Conservation (phyloP, 2,329 filamentous ascomycete species). For the Fusarium napiforme region DNA sequence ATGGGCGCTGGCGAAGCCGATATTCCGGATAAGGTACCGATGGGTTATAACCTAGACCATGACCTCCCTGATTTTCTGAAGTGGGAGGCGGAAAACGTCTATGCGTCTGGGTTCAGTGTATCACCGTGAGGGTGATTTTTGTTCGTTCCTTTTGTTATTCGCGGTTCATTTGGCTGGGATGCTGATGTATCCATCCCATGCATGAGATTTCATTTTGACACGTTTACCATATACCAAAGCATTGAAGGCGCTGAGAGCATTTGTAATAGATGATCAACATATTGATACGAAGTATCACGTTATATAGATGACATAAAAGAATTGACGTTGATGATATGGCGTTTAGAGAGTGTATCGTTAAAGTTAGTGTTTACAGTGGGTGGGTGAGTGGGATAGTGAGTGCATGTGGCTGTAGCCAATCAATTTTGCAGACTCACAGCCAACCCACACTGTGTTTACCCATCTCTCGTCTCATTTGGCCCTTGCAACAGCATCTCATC, state of each 20-base stretch:
- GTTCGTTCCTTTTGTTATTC: not conserved
- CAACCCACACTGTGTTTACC: slow-evolving; percentile 21
- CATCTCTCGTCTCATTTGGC: slow-evolving; percentile 1
- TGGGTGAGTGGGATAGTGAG: not conserved
- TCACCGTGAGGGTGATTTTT: slow-evolving; percentile 17
- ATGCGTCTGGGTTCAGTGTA: slow-evolving; percentile 46
- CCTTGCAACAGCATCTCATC: slow-evolving; percentile 11
- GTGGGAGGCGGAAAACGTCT: slow-evolving; percentile 66
- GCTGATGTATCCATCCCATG: slow-evolving; percentile 2
- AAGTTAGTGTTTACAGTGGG: not conserved
- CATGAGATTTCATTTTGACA: slow-evolving; percentile 12
- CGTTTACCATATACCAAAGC: slow-evolving; percentile 26
- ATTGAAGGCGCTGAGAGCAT: slow-evolving; percentile 28
- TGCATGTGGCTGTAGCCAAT: slow-evolving; percentile 4
- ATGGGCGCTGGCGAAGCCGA: slow-evolving; percentile 51
- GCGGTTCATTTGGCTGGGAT: slow-evolving; percentile 11
- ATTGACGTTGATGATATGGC: not conserved
- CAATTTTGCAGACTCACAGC: not conserved
- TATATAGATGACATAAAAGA: slow-evolving; percentile 32
- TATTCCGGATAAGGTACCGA: slow-evolving; percentile 55
- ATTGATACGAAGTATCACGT: slow-evolving; percentile 24
- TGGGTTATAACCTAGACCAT: slow-evolving; percentile 70
- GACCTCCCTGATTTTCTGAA: slow-evolving; percentile 68
- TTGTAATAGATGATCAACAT: slow-evolving; percentile 12
- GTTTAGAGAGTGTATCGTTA: not conserved